These are phyloP conservation scores for Fusarium mangiferae DNA, from an alignment of 2,329 filamentous ascomycete genomes.

Conservation along the genomic window DNA sequence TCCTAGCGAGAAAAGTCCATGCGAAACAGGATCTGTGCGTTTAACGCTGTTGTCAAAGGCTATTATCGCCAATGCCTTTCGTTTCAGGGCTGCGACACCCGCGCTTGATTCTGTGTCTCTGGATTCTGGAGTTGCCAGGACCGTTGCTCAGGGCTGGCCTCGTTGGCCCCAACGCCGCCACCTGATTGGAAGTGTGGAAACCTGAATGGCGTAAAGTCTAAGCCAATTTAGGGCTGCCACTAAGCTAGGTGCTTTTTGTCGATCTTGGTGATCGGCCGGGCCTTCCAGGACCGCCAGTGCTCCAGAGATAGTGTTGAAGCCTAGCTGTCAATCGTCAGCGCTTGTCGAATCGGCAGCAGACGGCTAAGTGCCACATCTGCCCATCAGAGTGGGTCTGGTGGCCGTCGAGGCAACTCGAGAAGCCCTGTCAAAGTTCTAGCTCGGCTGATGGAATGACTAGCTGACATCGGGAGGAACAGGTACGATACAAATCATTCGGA, in stretches of 20 bases:
- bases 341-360: constrained; percentile 30
- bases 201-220: constrained; percentile 7
- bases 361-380: constrained; percentile 33
- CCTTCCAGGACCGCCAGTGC: constrained; percentile 14
- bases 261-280: constrained; percentile 43
- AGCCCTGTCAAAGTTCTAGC: constrained; percentile 44
- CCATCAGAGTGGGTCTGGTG: constrained; percentile 24
- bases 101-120: constrained; percentile 22
- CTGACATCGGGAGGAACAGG: background rate
- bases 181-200: constrained; percentile 7
- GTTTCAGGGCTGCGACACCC: constrained; percentile 38
- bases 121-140: constrained; percentile 31
- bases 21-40: background rate
- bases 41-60: constrained; percentile 25
- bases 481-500: background rate
- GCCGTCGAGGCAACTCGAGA: constrained; percentile 36
- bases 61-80: constrained; percentile 24
- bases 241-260: constrained; percentile 33
- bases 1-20: background rate
- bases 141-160: constrained; percentile 21
- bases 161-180: constrained; percentile 19
- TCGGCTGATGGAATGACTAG: constrained; percentile 26
- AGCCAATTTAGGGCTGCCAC: constrained; percentile 25
- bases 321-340: constrained; percentile 44
- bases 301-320: constrained; percentile 32